These are phyloP conservation scores for Podosphaera xanthii DNA, from an alignment of 2,329 filamentous ascomycete genomes.

Conservation along the genomic window DNA sequence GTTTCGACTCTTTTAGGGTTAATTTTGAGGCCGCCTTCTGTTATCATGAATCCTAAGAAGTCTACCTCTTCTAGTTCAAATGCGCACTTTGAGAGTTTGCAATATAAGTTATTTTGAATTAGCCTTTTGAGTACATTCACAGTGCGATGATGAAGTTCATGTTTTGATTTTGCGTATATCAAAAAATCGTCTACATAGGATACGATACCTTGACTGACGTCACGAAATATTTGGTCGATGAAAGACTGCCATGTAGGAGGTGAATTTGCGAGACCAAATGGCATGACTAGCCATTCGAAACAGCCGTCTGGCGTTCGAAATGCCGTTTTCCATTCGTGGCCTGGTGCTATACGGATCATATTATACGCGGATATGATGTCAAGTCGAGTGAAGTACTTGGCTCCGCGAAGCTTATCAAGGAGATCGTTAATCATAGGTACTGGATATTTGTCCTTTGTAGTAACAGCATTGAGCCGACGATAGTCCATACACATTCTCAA, in stretches of 20 bases:
- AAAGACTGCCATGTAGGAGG: too few relatives aligned
- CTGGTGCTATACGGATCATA: background rate
- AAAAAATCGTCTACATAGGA: constrained; percentile 1
- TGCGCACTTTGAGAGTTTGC: background rate
- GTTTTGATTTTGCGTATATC: background rate
- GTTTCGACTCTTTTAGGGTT: background rate
- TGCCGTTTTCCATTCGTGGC: background rate
- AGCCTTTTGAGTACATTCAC: background rate
- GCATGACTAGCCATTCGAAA: background rate
- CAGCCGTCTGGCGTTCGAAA: background rate
- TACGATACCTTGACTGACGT: background rate
- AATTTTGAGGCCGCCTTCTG: background rate
- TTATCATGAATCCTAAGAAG: background rate
- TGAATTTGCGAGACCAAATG: background rate
- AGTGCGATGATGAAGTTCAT: background rate
- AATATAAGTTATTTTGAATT: background rate
- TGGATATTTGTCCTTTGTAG: background rate
- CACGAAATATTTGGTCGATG: too few relatives aligned
- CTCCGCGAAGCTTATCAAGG: background rate
- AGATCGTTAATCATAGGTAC: background rate
- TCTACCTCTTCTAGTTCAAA: background rate
- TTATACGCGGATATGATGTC: background rate
- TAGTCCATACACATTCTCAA: background rate
- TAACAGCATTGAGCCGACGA: background rate
- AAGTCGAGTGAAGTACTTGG: background rate